A percentile compares a stretch with the other conserved stretches of the same genome.
Evolutionary conservation across 805 yeast species (phyloP).

Genomic region (Yamadazyma ubonensis): DNA sequence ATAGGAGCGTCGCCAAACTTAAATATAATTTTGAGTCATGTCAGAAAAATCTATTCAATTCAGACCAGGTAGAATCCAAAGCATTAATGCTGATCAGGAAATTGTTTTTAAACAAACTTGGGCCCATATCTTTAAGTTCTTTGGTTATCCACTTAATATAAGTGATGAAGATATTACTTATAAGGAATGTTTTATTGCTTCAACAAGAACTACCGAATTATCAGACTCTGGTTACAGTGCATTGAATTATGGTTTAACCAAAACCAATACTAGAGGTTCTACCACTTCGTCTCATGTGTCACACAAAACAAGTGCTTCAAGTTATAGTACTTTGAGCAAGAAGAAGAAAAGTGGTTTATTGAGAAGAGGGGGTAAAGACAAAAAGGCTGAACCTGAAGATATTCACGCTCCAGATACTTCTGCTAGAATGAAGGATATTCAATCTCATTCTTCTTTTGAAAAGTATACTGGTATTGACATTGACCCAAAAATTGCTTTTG

Average conservation of each 20-base stretch:
- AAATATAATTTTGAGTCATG: neutral
- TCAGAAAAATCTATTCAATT: conserved; percentile 18
- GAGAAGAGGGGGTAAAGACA: conserved; percentile 9
- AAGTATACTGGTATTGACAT: conserved; percentile 22
- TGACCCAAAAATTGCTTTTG: conserved; percentile 22
- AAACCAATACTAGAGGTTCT: conserved; percentile 24
- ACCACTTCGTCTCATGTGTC: conserved; percentile 25
- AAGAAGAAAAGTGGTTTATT: conserved; percentile 28
- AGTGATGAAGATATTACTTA: conserved; percentile 27
- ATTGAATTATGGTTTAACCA: conserved; percentile 20
- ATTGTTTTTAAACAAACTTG: conserved; percentile 65
- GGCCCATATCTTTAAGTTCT: conserved; percentile 59
- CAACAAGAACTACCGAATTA: conserved; percentile 19
- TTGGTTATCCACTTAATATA: conserved; percentile 48
- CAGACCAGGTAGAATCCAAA: conserved; percentile 40
- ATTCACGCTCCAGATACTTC: conserved; percentile 20
- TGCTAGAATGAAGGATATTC: conserved; percentile 28
- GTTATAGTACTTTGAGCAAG: conserved; percentile 18
- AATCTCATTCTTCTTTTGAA: conserved; percentile 25
- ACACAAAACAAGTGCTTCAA: conserved; percentile 26
- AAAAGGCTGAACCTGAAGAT: conserved; percentile 9
- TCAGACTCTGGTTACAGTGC: conserved; percentile 15
- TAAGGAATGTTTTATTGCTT: conserved; percentile 32
- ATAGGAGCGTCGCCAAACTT: conserved; percentile 1
- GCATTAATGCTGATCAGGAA: conserved; percentile 54